These are phyloP conservation scores for Penicillium parvum DNA, from an alignment of 495 filamentous ascomycete species.

Conservation along the genomic window DNA sequence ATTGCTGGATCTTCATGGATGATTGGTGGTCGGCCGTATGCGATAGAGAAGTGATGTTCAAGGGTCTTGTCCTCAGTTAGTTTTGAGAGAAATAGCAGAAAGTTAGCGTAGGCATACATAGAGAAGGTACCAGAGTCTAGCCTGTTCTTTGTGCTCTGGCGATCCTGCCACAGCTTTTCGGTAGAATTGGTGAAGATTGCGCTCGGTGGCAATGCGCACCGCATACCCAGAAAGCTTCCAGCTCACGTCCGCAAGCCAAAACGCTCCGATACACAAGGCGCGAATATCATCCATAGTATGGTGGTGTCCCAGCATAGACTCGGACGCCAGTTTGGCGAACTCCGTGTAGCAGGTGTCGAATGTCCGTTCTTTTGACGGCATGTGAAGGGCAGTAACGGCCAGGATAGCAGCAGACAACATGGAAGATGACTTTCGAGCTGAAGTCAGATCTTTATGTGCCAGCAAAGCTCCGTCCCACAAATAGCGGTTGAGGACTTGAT, in stretches of 20 bases:
- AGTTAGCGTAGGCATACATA: conserved; percentile 38
- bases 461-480: conserved; percentile 48
- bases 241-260: conserved; percentile 53
- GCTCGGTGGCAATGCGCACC: conserved; percentile 53
- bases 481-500: conserved; percentile 50
- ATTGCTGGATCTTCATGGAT: conserved; percentile 53
- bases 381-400: conserved; percentile 50
- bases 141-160: conserved; percentile 43
- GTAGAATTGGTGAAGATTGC: conserved; percentile 47
- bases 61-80: conserved; percentile 34
- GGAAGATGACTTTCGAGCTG: conserved; percentile 46
- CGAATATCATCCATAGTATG: conserved; percentile 50
- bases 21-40: conserved; percentile 51
- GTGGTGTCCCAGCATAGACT: conserved; percentile 49
- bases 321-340: conserved; percentile 48
- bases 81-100: background rate
- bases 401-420: conserved; percentile 48
- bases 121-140: conserved; percentile 49
- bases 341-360: conserved; percentile 50
- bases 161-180: conserved; percentile 45
- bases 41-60: conserved; percentile 54
- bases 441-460: conserved; percentile 40
- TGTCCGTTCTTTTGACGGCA: conserved; percentile 41
- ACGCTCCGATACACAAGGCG: conserved; percentile 49
- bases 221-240: conserved; percentile 55